Conservation (phyloP, 768 basidiomycete species). For the Coprinellus micaceus region DNA sequence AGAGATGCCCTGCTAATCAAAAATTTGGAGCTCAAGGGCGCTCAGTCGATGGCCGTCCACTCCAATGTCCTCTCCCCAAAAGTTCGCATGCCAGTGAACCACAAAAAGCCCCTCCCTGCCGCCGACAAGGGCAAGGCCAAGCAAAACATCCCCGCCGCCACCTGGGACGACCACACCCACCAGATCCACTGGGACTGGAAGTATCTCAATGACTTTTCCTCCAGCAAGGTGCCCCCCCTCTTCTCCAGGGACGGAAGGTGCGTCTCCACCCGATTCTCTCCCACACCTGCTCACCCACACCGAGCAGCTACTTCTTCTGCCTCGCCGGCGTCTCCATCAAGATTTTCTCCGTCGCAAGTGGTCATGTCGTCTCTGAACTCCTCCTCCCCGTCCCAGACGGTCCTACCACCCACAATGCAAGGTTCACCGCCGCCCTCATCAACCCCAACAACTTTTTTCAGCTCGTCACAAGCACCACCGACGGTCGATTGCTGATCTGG, state of each 20-base stretch:
- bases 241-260: constrained; percentile 91
- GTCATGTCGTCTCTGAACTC: constrained; percentile 81
- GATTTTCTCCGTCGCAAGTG: constrained; percentile 77
- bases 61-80: constrained; percentile 7
- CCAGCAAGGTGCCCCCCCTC: constrained; percentile 63
- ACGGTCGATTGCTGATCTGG: constrained; percentile 89
- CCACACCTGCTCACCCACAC: constrained; percentile 3
- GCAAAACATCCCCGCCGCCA: constrained; percentile 26
- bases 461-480: constrained; percentile 77
- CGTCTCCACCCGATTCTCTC: constrained; percentile 8
- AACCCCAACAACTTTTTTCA: constrained; percentile 88
- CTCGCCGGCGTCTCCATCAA: constrained; percentile 78
- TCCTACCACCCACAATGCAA: constrained; percentile 37
- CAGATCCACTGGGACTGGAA: constrained; percentile 82
- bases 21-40: constrained; percentile 8
- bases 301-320: constrained; percentile 80
- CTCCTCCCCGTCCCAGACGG: constrained; percentile 42
- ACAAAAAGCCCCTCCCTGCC: constrained; percentile 16
- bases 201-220: constrained; percentile 63
- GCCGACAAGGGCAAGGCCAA: constrained; percentile 51
- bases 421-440: constrained; percentile 71
- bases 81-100: constrained; percentile 11
- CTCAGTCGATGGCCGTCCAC: constrained; percentile 13
- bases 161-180: constrained; percentile 12
- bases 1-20: constrained; percentile 36